Base-by-base conservation (phyloP, 2,329 filamentous ascomycete genomes). In the Botrytis cinerea region DNA sequence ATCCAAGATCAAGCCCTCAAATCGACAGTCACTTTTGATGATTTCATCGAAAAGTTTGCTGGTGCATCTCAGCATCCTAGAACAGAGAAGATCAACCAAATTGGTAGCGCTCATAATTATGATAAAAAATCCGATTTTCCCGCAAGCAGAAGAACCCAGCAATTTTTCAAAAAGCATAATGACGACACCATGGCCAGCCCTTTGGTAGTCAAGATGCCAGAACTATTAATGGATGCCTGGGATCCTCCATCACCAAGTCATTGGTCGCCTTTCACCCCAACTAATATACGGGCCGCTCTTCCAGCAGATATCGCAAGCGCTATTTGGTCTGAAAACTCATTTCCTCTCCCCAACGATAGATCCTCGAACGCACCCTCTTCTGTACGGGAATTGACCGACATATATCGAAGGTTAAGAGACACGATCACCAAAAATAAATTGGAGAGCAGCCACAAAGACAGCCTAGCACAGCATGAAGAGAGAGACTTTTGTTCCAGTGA, bases 1-100 rank as follows among this genome's bases (percentile, higher is more conserved):
- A 89, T 90, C 2, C 94, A 95, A 75, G 91, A 93, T 0, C 91
- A 93, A 5, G 86, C 89, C n/a, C 84, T 98, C 54, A 86, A 89
- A 70, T 84, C 90, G 8, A 80, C 86, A 46, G 82, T 82, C 28
- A 81, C 86, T 1, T 95, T 97, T 80, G 86, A 90, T 5, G 85
- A 78, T 4, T 81, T 79, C 77, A 43, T 81, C 32, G 66, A 75
- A 45, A 59, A 51, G 54, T 28, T 74, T 46, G 63, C 75, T 51
- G 75, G 74, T 35, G 43, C 66, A 9, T 64, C 72, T 46, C 57
- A 66, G 45, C n/a, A 51, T 18, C 54, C 73, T 43, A 73, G 76
- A 68, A 48, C 70, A 18, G 72, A 73, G 8, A 74, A 46, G 54
- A 78, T 78, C 40, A 73, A 76, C 14, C 43, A 46, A 54, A 6